phyloP scores from a whole-genome alignment of 2,329 filamentous ascomycete genomes.

The Endoconidiophora laricicola region DNA sequence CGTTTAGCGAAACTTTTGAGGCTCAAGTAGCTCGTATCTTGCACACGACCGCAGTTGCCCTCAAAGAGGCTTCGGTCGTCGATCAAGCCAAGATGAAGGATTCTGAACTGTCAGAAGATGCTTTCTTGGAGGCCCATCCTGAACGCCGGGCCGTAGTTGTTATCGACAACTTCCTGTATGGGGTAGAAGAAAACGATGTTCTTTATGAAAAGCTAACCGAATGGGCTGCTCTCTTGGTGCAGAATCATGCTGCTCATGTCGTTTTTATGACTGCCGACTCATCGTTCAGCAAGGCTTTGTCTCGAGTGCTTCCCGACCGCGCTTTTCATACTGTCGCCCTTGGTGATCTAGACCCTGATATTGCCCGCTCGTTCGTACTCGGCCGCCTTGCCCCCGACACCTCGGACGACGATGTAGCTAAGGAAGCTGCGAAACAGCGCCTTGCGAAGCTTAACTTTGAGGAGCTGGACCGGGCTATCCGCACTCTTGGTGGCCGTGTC shows the following conservation, averaged over 20 bases:
- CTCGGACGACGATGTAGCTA: conserved; percentile 19
- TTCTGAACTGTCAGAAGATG: conserved; percentile 56
- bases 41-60: conserved; percentile 62
- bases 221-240: conserved; percentile 76
- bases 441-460: conserved; percentile 30
- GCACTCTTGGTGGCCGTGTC: conserved; percentile 72
- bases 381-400: conserved; percentile 40
- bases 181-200: conserved; percentile 43
- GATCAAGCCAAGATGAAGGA: conserved; percentile 54
- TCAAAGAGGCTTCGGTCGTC: conserved; percentile 50
- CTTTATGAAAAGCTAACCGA: conserved; percentile 70
- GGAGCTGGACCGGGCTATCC: conserved; percentile 69
- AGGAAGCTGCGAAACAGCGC: conserved; percentile 16
- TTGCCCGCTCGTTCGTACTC: conserved; percentile 82
- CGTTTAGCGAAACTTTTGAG: conserved; percentile 85
- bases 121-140: conserved; percentile 78
- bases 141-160: conserved; percentile 70
- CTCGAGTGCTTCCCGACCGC: conserved; percentile 75
- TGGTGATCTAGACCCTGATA: conserved; percentile 69
- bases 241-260: conserved; percentile 80
- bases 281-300: conserved; percentile 72
- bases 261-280: conserved; percentile 86
- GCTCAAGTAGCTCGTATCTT: conserved; percentile 79
- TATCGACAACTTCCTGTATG: conserved; percentile 82
- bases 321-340: conserved; percentile 77